Evolutionary conservation across 345 rosid species (phyloP).

Genomic region (Excoecaria cochinchinensis): DNA sequence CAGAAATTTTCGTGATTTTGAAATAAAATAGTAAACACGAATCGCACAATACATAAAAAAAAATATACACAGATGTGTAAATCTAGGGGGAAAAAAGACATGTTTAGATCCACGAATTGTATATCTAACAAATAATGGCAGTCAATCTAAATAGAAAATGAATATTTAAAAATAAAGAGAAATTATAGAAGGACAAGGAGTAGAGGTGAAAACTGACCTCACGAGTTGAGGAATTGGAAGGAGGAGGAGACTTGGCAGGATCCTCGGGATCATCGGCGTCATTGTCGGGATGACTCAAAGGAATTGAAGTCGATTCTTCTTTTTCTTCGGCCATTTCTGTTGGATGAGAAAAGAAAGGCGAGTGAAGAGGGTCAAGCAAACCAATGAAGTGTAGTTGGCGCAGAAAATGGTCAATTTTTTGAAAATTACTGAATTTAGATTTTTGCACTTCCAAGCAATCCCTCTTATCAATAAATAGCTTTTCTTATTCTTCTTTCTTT

Average conservation of each 20-base stretch:
- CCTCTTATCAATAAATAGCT: no score
- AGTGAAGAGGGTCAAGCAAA: neutral
- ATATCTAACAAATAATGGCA: neutral
- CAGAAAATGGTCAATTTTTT: no score
- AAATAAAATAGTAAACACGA: neutral
- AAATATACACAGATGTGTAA: neutral
- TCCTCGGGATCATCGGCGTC: constrained; percentile 56
- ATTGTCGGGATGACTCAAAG: constrained; percentile 49
- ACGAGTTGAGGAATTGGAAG: constrained; percentile 60
- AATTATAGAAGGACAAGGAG: neutral
- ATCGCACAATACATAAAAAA: neutral
- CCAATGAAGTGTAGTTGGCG: no score
- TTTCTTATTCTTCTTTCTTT: no score
- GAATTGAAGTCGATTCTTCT: constrained; percentile 57
- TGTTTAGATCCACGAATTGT: neutral
- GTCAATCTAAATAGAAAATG: neutral
- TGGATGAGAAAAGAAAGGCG: neutral
- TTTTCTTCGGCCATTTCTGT: constrained; percentile 56
- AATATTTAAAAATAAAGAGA: neutral
- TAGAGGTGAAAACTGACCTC: constrained; percentile 35
- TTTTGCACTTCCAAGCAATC: no score
- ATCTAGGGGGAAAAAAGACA: neutral
- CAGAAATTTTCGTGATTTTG: neutral
- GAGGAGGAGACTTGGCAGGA: constrained; percentile 55
- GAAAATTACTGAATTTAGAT: no score